Evolutionary conservation across 1,284 basidiomycete species (phyloP), one percentile per base, ranked within the genome.

Genomic region (Tilletia caries): DNA sequence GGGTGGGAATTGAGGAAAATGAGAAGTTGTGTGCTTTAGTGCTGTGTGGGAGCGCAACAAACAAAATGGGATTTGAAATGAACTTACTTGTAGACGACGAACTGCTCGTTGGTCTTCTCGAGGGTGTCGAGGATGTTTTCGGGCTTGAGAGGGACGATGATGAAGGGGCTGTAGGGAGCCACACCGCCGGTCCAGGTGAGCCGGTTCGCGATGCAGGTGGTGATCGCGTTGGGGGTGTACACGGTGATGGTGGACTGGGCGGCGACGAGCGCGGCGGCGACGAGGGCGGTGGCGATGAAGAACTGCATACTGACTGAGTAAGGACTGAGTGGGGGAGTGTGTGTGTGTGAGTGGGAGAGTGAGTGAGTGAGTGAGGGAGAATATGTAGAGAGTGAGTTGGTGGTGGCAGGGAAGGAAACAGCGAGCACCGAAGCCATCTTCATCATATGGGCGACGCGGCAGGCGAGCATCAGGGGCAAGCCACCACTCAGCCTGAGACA

Each of bases 191-290:
- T 34, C 58, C 58, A 62, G 29, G 58, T 62, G 58, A 62, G 32
- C 12, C 58, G 29, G 58, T 62, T 62, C 3, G 58, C 32, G 33
- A 62, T n/a, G 58, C 58, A 62, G 32, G 32, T 34, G 15, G 58
- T 62, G 58, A 62, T 33, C 15, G 58, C 32, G 18, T 13, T 29
- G 58, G 20, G 27, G 20, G 58, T 62, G 58, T 13, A n/a, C 29
- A 34, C 58, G 32, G 32, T 29, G 33, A 62, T 10, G n/a, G 23
- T 58, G 32, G 32, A 33, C 32, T 62, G 58, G 58, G 58, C 58
- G 27, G 58, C 58, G 15, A 62, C 58, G 58, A 62, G 58, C 29
- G 58, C 58, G 32, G 58, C 58, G 32, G 58, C 58, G 33, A 62
- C 32, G 18, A 62, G 15, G 29, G 33, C 32, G 33, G 32, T 20